Evolutionary conservation across 768 basidiomycete genomes (phyloP).

Genomic region (Trichaptum fuscoviolaceum): DNA sequence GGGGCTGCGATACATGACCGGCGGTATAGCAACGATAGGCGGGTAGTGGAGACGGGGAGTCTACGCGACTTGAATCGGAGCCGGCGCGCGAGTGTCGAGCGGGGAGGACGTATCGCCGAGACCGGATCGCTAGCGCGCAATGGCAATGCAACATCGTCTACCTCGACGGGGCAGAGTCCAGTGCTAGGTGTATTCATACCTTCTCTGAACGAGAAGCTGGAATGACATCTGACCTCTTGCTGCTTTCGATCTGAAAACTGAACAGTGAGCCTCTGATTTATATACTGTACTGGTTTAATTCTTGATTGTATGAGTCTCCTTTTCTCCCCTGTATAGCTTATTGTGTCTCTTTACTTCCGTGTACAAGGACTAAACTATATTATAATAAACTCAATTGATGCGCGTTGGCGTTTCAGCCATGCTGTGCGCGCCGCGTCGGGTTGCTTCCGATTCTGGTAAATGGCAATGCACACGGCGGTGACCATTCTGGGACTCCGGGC

Average conservation of each 20-base stretch:
- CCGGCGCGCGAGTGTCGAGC: constrained; percentile 54
- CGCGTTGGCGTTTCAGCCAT: background rate
- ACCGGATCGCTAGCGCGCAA: constrained; percentile 54
- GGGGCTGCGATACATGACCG: constrained; percentile 7
- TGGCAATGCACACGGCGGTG: background rate
- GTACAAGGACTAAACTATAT: no score
- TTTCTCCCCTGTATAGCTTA: background rate
- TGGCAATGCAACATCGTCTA: constrained; percentile 19
- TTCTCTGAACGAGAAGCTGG: background rate
- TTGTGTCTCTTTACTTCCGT: background rate
- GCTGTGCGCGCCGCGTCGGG: background rate
- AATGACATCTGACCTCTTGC: background rate
- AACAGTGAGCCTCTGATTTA: background rate
- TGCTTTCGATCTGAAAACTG: no score
- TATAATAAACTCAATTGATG: no score
- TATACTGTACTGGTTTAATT: background rate
- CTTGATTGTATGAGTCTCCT: background rate
- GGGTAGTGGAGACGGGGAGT: constrained; percentile 21
- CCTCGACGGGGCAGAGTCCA: background rate
- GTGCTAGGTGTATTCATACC: background rate
- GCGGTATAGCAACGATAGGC: constrained; percentile 25
- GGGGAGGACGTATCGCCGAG: constrained; percentile 66
- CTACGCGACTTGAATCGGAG: constrained; percentile 30
- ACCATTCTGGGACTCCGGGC: background rate
- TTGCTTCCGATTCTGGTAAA: background rate